A percentile compares a stretch with the other conserved stretches of the same genome.
Conservation (phyloP, 176 grass and related monocot species). For the Miscanthus lutarioriparius region DNA sequence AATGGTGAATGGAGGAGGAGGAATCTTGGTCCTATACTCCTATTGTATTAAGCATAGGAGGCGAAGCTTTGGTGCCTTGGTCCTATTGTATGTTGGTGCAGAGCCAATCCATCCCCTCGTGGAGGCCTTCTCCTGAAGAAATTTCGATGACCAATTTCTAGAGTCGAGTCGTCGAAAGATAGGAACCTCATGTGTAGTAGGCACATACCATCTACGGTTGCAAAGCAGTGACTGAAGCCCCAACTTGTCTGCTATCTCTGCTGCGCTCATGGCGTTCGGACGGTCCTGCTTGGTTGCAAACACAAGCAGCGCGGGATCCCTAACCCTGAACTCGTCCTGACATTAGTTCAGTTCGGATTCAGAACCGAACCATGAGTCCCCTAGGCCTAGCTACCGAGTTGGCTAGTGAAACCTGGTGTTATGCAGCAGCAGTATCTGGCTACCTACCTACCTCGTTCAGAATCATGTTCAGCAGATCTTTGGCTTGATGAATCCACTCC, state of each 20-base stretch:
- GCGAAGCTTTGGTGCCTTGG: too few species aligned
- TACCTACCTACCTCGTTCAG: not conserved
- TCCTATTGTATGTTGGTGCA: not conserved
- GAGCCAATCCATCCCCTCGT: not conserved
- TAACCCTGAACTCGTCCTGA: not conserved
- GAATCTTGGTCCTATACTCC: not conserved
- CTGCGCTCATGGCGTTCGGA: not conserved
- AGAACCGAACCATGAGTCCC: not conserved
- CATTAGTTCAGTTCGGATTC: not conserved
- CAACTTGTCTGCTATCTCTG: not conserved
- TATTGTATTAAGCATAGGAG: too few species aligned
- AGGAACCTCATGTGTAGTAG: too few species aligned
- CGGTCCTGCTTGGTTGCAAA: conserved; percentile 23
- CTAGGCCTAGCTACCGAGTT: not conserved
- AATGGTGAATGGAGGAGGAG: not conserved
- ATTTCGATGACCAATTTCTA: too few species aligned
- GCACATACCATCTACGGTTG: not conserved
- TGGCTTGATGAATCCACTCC: not conserved
- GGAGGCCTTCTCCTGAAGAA: not conserved
- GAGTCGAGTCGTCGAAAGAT: too few species aligned
- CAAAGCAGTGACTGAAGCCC: not conserved
- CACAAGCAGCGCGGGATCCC: not conserved
- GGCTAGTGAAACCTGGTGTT: not conserved
- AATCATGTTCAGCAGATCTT: not conserved
- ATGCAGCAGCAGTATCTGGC: too few species aligned